Evolutionary conservation across 352 stramenopile genomes (phyloP), one percentile per base, ranked within the genome.

Genomic region (Phytophthora quininea): DNA sequence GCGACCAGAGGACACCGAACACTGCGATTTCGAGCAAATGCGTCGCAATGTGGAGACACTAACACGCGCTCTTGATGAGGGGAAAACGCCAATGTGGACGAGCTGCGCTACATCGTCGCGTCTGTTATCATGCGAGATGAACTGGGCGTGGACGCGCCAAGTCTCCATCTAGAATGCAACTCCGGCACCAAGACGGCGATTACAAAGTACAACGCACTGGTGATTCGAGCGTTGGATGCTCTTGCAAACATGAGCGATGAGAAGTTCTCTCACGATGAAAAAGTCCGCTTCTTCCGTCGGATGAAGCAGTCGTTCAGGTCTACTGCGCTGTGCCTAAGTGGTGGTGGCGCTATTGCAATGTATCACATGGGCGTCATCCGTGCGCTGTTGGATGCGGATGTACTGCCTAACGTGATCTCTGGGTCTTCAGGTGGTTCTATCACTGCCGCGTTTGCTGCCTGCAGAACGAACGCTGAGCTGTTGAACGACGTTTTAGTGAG

Each of bases 291-390:
- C 42, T 91, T 94, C 59, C 54, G 75, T 4, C 74, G 77, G 29
- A 69, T 89, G 33, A 86, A 89, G 56, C 76, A 89, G n/a, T 88
- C 95, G 55, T 93, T 98, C 54, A 94, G 95, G 0, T 84, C 86
- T 5, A 97, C 94, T 4, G 95, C 93, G 12, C 71, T 99, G 12
- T 98, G 95, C 76, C 74, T 98, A 8, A 96, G 83, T 11, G 96
- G 95, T 47, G 96, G 95, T 14, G 94, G 95, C n/a, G 87, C 65
- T 61, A 96, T 92, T 61, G 88, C 91, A 1, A 98, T 99, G 93
- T 98, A 98, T 65, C 96, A 98, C 79, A 86, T 98, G 63, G 96
- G 96, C 31, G 91, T 97, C 9, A 90, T 98, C 10, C 82, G 85
- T 19, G 92, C 92, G 9, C 69, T 98, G 7, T 68, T 98, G 2